Conservation (phyloP, 257 asterid genomes). For the Ilex aquifolium region DNA sequence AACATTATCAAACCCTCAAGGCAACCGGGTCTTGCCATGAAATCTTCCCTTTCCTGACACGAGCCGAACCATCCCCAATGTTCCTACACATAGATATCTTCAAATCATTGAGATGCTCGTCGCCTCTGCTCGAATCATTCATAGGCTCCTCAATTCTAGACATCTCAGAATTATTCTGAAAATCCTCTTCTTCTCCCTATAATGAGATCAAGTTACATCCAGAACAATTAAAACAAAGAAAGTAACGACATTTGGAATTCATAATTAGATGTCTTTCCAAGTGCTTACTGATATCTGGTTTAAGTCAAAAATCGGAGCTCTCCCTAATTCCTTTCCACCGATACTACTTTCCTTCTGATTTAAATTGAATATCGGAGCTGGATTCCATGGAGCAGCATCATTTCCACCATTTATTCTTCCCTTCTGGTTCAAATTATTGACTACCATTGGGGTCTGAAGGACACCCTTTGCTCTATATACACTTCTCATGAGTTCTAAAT, state of each 20-base stretch:
- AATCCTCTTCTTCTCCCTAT: conserved; percentile 25
- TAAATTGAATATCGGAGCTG: conserved; percentile 41
- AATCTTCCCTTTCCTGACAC: conserved; percentile 69
- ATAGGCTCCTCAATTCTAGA: conserved; percentile 40
- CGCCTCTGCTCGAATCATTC: conserved; percentile 40
- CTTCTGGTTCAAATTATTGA: conserved; percentile 31
- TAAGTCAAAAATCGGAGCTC: conserved; percentile 74
- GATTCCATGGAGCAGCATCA: conserved; percentile 18
- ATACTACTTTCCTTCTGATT: conserved; percentile 32
- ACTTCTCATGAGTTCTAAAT: conserved; percentile 32
- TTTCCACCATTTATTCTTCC: conserved; percentile 33
- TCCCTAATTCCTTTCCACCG: conserved; percentile 40
- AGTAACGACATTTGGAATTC: not conserved
- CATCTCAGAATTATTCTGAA: conserved; percentile 25
- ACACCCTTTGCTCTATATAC: conserved; percentile 27
- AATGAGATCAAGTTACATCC: not conserved
- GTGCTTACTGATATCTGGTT: conserved; percentile 71
- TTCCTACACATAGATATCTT: conserved; percentile 66
- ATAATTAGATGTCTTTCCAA: not conserved
- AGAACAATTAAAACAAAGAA: not conserved
- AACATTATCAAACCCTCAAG: conserved; percentile 55
- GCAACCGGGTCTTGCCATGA: conserved; percentile 96
- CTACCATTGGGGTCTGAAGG: conserved; percentile 1
- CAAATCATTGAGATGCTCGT: conserved; percentile 60
- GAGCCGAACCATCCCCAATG: conserved; percentile 63